These are phyloP conservation scores for Mimosa pudica DNA, from an alignment of 306 rosid genomes.

Conservation along the genomic window DNA sequence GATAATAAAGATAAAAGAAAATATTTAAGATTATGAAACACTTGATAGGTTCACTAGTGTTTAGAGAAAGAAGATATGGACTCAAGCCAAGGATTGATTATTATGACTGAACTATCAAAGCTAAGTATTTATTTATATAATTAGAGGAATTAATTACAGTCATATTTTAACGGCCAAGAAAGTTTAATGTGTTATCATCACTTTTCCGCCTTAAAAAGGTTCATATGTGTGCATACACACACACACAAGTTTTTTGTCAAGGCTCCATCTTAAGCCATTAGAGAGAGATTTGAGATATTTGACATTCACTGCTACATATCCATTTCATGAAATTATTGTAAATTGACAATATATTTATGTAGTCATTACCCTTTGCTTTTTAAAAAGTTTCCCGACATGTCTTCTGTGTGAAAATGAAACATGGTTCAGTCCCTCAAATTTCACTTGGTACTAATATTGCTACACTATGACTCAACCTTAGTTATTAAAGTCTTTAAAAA, in stretches of 20 bases:
- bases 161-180: neutral
- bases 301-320: too few species aligned
- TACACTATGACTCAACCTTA: too few species aligned
- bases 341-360: too few species aligned
- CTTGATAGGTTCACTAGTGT: neutral
- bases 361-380: too few species aligned
- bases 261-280: conserved; percentile 21
- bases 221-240: neutral
- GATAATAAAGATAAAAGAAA: conserved; percentile 19
- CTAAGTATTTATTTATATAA: neutral
- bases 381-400: too few species aligned
- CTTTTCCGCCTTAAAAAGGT: neutral
- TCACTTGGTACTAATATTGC: too few species aligned
- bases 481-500: too few species aligned
- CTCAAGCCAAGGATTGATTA: neutral
- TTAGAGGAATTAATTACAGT: neutral
- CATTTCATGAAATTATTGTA: too few species aligned
- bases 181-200: conserved; percentile 8
- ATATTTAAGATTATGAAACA: conserved; percentile 22
- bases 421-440: too few species aligned
- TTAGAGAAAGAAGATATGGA: neutral
- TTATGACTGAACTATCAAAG: neutral
- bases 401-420: too few species aligned
- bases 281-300: too few species aligned
- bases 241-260: neutral